Base-by-base conservation (phyloP, 208 protist species). In the Porcisia hertigi region DNA sequence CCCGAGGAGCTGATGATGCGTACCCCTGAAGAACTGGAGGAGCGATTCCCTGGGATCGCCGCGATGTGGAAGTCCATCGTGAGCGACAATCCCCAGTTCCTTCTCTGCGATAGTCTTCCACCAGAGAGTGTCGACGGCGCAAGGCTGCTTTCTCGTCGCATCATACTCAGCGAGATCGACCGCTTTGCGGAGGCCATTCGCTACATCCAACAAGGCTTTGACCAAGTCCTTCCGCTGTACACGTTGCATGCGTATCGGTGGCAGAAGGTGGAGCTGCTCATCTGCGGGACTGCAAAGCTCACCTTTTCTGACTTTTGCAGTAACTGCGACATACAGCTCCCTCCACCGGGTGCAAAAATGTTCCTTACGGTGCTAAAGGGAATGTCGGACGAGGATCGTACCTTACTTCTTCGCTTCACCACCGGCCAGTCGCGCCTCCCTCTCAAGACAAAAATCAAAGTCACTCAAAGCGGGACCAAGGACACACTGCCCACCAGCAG, bases 401-500 rank as follows among this genome's bases (percentile, higher is more conserved):
- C 86, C 36, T 84, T 92, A 23, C 85, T 98, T 20, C 85, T 98
- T 49, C 91, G 92, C 53, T 98, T 98, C 75, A 93, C 89, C 25
- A 98, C 94, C 1, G 94, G 94, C 8, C 94, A 97, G 85, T 93
- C 88, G 18, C 84, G 94, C 7, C 82, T 98, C 16, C 94, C 94
- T 54, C 77, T 97, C 18, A 93, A 90, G 73, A 86, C 89, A 1
- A 78, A 80, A 45, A 97, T 98, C 49, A 97, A 97, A 76, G 92
- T 98, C 63, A 89, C 94, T 65, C 85, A 87, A 60, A 87, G 81
- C 73, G 86, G 86, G 20, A 80, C 67, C 43, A 90, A 82, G 59
- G 86, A 98, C 63, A 89, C 91, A 34, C 83, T 99, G 41, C 96
- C 97, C 36, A 94, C 94, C 1, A 95, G 93, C 67, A 91, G 92